Percentiles rank a stretch among this genome's conserved stretches.
Evolutionary conservation across 2,329 filamentous ascomycete genomes (phyloP).

Genomic region (Pyricularia pennisetigena): DNA sequence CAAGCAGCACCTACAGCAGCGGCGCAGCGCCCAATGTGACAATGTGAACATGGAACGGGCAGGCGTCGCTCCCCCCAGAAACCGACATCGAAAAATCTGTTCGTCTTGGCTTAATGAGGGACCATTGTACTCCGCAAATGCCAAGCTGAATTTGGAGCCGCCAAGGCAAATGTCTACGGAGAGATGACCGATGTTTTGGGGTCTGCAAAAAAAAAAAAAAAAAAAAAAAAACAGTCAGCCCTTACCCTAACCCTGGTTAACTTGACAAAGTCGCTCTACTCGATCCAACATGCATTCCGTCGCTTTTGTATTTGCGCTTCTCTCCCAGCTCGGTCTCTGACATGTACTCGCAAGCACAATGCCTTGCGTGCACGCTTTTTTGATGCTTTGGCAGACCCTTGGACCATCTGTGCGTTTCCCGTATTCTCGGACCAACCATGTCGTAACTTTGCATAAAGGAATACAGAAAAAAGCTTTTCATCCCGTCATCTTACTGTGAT

Average conservation of each 20-base stretch:
- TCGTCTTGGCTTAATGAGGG: neutral
- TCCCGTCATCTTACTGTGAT: neutral
- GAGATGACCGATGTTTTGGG: neutral
- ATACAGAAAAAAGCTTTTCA: neutral
- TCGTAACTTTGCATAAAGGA: neutral
- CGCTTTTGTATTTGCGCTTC: too few relatives aligned
- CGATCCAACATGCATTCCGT: too few relatives aligned
- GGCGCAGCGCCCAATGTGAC: too few relatives aligned
- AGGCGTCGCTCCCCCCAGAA: neutral
- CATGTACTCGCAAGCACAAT: neutral
- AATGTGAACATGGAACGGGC: neutral
- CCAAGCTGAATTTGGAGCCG: neutral
- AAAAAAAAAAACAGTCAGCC: too few relatives aligned
- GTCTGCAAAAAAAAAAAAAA: too few relatives aligned
- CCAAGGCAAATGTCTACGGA: neutral
- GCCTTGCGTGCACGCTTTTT: neutral
- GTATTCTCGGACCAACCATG: neutral
- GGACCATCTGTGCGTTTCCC: neutral
- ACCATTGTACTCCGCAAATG: neutral
- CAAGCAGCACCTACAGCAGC: neutral
- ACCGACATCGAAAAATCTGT: neutral
- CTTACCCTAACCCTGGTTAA: neutral
- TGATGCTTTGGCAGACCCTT: neutral
- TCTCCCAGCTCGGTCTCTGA: neutral
- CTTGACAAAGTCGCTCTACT: too few relatives aligned